Percentiles rank a stretch among this genome's conserved stretches.
Evolutionary conservation across 176 grass and related monocot species (phyloP).

Genomic region (Hyparrhenia diplandra): DNA sequence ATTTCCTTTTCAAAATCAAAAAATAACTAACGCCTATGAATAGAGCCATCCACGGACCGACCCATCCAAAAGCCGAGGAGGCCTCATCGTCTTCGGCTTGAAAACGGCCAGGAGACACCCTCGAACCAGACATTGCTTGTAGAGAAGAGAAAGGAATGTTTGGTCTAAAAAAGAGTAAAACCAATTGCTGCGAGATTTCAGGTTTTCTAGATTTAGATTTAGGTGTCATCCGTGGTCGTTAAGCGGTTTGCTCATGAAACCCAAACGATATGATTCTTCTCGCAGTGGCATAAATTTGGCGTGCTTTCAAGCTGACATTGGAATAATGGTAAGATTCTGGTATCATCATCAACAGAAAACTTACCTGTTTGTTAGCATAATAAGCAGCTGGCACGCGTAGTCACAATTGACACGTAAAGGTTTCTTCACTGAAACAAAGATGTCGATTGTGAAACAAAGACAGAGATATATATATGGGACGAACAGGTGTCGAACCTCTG

Average conservation of each 20-base stretch:
- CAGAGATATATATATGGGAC: not conserved
- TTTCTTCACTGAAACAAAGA: not conserved
- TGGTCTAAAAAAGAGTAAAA: not conserved
- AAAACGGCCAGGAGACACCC: not conserved
- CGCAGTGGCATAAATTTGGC: not conserved
- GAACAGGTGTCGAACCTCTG: not conserved
- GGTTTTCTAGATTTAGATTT: constrained; percentile 23
- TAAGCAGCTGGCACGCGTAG: not conserved
- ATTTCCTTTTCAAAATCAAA: no score
- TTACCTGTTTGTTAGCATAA: not conserved
- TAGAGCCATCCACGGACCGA: not conserved
- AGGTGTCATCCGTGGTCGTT: not conserved
- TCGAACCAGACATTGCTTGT: not conserved
- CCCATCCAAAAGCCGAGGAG: not conserved
- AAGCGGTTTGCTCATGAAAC: not conserved
- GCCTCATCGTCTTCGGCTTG: not conserved
- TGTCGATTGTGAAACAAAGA: not conserved
- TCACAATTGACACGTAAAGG: not conserved
- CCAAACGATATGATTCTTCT: not conserved
- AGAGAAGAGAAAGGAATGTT: not conserved
- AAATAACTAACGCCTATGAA: no score
- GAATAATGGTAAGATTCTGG: not conserved
- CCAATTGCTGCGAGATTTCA: not conserved
- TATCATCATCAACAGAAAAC: not conserved
- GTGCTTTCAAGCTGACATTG: not conserved